Evolutionary conservation across 202 grass and related monocot genomes (phyloP).

Genomic region (Thinopyrum obtusiflorum): DNA sequence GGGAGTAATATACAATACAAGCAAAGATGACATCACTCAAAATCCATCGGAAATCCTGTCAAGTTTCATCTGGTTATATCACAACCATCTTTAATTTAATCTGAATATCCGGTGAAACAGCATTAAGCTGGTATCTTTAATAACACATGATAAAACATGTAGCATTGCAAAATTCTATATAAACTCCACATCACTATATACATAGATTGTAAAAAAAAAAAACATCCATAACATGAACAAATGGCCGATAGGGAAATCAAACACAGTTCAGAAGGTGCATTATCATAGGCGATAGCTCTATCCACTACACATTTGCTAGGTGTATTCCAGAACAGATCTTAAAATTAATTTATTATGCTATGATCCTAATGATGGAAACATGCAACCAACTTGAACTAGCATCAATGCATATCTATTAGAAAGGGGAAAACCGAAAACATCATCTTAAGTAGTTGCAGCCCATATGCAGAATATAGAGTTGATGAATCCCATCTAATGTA

Average conservation of each 20-base stretch:
- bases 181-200: background rate
- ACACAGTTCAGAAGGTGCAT: background rate
- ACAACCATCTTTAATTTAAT: slow-evolving; percentile 2
- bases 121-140: background rate
- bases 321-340: background rate
- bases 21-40: background rate
- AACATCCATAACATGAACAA: background rate
- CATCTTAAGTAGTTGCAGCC: too few relatives aligned
- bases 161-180: background rate
- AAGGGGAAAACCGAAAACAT: too few relatives aligned
- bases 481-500: background rate
- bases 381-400: background rate
- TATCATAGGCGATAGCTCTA: background rate
- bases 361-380: background rate
- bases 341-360: too few relatives aligned
- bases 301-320: background rate
- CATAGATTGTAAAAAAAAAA: too few relatives aligned
- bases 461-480: background rate
- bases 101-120: background rate
- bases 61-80: background rate
- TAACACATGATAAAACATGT: background rate
- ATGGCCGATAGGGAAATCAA: background rate
- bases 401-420: too few relatives aligned
- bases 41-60: background rate
- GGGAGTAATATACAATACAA: too few relatives aligned